A percentile compares a stretch with the other conserved stretches of the same genome.
These are phyloP conservation scores for Hyaloscypha variabilis DNA, from an alignment of 495 filamentous ascomycete genomes.

Conservation along the genomic window DNA sequence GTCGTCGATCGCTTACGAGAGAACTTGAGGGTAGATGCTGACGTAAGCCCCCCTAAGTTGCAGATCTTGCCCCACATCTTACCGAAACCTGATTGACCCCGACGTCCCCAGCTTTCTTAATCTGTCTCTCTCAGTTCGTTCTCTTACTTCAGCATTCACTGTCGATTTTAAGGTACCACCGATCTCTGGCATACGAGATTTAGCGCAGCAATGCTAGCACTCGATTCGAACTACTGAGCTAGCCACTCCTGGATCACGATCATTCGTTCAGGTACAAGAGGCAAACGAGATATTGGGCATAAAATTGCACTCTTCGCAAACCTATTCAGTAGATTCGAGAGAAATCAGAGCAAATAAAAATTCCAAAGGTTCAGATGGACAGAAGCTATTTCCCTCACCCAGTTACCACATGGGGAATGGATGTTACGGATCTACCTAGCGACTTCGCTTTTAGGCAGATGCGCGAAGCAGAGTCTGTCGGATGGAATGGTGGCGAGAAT, in stretches of 20 bases:
- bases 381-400: not conserved
- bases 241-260: too few species aligned
- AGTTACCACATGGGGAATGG: not conserved
- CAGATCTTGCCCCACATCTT: not conserved
- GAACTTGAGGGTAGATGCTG: not conserved
- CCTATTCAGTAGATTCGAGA: too few species aligned
- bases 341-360: not conserved
- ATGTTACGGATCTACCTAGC: not conserved
- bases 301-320: too few species aligned
- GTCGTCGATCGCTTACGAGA: not conserved
- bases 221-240: too few species aligned
- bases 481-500: slow-evolving; percentile 16
- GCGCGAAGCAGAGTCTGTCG: not conserved
- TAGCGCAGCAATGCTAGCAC: too few species aligned
- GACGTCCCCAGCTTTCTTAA: not conserved
- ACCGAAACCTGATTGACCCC: not conserved
- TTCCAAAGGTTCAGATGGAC: not conserved
- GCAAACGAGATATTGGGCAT: too few species aligned
- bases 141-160: not conserved
- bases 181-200: not conserved
- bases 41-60: not conserved
- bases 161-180: not conserved
- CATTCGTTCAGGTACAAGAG: not conserved
- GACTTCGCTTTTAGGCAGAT: not conserved
- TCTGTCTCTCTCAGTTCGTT: not conserved